Base-by-base conservation (phyloP, 2,329 filamentous ascomycete species). In the Gyromitra esculenta region DNA sequence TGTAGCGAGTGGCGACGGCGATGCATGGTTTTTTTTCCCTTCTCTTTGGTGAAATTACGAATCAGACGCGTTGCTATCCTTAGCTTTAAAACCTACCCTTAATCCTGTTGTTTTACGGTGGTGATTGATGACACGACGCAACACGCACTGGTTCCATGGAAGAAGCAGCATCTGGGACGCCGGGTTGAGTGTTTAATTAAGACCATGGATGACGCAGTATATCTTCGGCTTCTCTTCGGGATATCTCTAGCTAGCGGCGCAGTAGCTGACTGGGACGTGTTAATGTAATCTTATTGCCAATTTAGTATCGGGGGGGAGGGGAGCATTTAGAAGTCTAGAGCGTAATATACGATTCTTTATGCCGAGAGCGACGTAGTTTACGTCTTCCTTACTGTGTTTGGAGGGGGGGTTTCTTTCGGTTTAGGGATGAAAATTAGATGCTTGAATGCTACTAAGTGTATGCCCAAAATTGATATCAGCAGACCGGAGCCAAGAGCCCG, bases 341-440 rank as follows among this genome's bases (percentile, higher is more conserved):
- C 18, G 15, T 7, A 45, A 45, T n/a, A 21, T 52, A 18, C 3
- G n/a, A 52, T 3, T 5, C 18, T 9, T 11, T n/a, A 21, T 57
- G 13, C 31, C 5, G 54, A 13, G 48, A 52, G 8, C 18, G 54
- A 35, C 37, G 31, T 57, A 13, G 11, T 35, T 56, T 31, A 9
- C 2, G 25, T 60, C 15, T 60, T 60, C 41, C 57, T 60, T 43
- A 60, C 57, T 60, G 57, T 60, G 57, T 60, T 43, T 43, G 37
- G n/a, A n/a, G 57, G 13, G 57, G 39, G 41, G 1, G 11, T 41
- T 2, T 37, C 6, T 37, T 13, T 54, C 21, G 35, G 8, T 57
- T 39, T 18, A 3, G 13, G 25, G 21, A 54, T 54, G 8, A n/a
- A 13, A 11, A 18, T 50, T n/a, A 35, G 54, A 15, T 7, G 18